phyloP scores from a whole-genome alignment of 352 stramenopile species.

The Globisporangium recalcitrans region DNA sequence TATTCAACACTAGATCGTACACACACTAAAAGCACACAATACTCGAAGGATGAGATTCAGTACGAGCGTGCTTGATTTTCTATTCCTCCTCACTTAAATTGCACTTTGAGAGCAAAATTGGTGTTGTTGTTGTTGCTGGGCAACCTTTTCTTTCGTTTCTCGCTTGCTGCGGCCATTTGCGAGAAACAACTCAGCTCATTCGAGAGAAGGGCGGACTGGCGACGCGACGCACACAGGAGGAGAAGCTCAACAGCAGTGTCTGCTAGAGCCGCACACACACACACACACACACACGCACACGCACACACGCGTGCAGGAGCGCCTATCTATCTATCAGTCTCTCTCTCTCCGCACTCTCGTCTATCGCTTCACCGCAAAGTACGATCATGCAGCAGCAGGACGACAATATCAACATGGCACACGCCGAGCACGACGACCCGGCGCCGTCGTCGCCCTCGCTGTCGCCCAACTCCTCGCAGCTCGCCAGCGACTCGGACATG shows the following conservation, averaged over 20 bases:
- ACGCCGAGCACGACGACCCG: conserved; percentile 12
- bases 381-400: conserved; percentile 1
- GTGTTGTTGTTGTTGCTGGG: not conserved
- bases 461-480: not conserved
- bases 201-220: not conserved
- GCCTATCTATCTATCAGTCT: not conserved
- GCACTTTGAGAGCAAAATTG: not conserved
- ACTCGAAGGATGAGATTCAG: not conserved
- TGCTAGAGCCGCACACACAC: not conserved
- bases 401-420: conserved; percentile 14
- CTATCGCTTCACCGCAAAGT: not conserved
- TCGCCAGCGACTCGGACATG: conserved; percentile 13
- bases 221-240: not conserved
- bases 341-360: not conserved
- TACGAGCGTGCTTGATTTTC: too few relatives aligned
- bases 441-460: conserved; percentile 1
- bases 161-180: not conserved
- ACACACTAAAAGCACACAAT: not conserved
- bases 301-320: not conserved
- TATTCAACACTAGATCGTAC: too few relatives aligned
- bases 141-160: not conserved
- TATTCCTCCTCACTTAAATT: not conserved
- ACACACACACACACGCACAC: not conserved
- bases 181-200: not conserved
- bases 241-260: not conserved